phyloP scores from a whole-genome alignment of 2,329 filamentous ascomycete genomes.

The Sphaerostilbella broomeana region DNA sequence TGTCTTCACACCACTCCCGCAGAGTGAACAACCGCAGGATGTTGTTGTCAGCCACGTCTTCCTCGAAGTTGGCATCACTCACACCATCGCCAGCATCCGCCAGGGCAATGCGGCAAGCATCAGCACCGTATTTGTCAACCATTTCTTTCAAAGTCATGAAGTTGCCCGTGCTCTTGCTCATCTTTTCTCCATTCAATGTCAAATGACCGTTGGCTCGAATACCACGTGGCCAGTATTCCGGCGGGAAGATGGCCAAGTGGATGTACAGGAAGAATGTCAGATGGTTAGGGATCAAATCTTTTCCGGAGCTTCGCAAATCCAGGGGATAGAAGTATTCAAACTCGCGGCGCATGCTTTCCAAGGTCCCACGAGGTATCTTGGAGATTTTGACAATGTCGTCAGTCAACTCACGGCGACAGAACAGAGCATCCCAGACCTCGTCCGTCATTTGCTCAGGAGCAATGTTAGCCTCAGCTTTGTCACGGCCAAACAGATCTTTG shows the following conservation, averaged over 20 bases:
- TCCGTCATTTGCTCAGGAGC: constrained; percentile 83
- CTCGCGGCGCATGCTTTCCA: constrained; percentile 78
- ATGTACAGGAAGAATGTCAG: constrained; percentile 94
- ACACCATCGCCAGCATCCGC: constrained; percentile 93
- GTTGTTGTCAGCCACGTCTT: constrained; percentile 85
- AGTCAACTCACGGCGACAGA: constrained; percentile 65
- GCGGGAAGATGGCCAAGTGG: constrained; percentile 81
- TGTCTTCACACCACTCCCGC: constrained; percentile 88
- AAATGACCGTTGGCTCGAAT: constrained; percentile 89
- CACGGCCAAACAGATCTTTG: constrained; percentile 76
- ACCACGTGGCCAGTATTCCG: constrained; percentile 80
- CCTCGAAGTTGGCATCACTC: constrained; percentile 94
- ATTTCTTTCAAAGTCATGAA: constrained; percentile 87
- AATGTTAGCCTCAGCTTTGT: constrained; percentile 61
- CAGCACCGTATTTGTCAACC: constrained; percentile 87
- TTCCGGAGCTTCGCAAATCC: constrained; percentile 80
- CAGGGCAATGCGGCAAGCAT: constrained; percentile 83
- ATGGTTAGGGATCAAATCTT: constrained; percentile 90
- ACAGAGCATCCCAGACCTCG: constrained; percentile 94
- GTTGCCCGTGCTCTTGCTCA: constrained; percentile 96
- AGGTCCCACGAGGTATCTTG: constrained; percentile 64
- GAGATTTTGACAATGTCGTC: constrained; percentile 58
- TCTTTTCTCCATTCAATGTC: constrained; percentile 94
- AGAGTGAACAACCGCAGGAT: constrained; percentile 77
- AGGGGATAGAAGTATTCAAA: constrained; percentile 98